These are phyloP conservation scores for Cytospora schulzeri DNA, from an alignment of 2,329 filamentous ascomycete species.

Conservation along the genomic window DNA sequence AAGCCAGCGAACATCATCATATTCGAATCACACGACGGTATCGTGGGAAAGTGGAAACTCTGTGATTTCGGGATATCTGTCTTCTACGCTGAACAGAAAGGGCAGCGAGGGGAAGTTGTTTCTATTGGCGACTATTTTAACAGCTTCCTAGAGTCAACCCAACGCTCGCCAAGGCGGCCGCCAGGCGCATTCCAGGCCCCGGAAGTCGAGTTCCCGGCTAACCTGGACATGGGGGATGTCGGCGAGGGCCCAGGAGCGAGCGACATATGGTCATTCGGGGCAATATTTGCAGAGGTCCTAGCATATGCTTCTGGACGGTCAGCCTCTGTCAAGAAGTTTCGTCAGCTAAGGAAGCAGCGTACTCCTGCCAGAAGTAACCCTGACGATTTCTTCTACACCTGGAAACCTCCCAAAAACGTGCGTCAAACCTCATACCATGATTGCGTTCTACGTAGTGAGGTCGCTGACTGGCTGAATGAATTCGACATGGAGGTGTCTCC, in stretches of 20 bases:
- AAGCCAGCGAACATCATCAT: constrained; percentile 27
- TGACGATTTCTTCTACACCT: constrained; percentile 23
- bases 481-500: neutral
- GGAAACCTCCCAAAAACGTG: neutral
- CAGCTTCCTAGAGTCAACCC: constrained; percentile 5
- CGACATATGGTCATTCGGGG: constrained; percentile 26
- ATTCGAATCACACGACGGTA: constrained; percentile 3
- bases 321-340: neutral
- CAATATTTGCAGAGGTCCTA: constrained; percentile 24
- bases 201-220: constrained; percentile 12
- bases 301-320: constrained; percentile 13
- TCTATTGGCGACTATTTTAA: constrained; percentile 20
- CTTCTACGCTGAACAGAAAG: constrained; percentile 7
- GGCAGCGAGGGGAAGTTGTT: neutral
- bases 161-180: constrained; percentile 10
- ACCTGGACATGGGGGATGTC: neutral
- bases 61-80: constrained; percentile 28
- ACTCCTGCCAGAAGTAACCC: neutral
- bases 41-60: constrained; percentile 25
- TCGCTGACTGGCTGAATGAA: constrained; percentile 5
- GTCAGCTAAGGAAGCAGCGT: neutral
- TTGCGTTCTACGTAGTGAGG: neutral
- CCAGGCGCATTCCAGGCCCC: constrained; percentile 21
- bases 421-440: neutral
- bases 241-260: neutral